Evolutionary conservation across 2,329 filamentous ascomycete species (phyloP).

Genomic region (Metarhizium humberi): DNA sequence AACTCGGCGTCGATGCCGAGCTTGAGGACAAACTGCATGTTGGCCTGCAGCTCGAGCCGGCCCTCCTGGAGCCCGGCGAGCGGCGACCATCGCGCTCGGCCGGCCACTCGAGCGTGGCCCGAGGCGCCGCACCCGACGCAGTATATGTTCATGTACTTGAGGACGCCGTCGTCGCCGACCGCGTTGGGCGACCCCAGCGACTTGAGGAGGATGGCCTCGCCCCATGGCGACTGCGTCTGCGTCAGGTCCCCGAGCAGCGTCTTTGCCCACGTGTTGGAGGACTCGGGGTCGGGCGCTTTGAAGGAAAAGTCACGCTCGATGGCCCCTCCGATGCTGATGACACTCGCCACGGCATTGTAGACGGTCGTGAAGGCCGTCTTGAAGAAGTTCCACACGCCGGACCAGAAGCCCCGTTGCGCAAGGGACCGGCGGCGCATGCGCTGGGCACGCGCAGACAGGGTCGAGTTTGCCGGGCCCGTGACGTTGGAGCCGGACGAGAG

Average conservation of each 20-base stretch:
- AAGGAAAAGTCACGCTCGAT: slow-evolving; percentile 11
- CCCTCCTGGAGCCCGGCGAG: slow-evolving; percentile 14
- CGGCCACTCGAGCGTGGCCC: slow-evolving; percentile 2
- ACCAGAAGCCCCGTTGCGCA: slow-evolving; percentile 6
- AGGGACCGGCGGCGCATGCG: slow-evolving; percentile 2
- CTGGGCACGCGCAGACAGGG: not conserved
- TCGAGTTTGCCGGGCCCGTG: not conserved
- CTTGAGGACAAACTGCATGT: slow-evolving; percentile 16
- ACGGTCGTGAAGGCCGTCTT: not conserved
- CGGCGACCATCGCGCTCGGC: slow-evolving; percentile 5
- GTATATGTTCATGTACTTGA: not conserved
- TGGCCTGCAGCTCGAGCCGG: slow-evolving; percentile 3
- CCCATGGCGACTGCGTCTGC: slow-evolving; percentile 2
- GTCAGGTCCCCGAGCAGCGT: not conserved
- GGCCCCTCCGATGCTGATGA: slow-evolving; percentile 6
- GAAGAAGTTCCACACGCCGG: not conserved
- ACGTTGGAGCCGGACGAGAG: not conserved
- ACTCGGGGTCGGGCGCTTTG: slow-evolving; percentile 11
- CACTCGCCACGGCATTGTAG: slow-evolving; percentile 2
- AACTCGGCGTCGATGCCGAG: slow-evolving; percentile 21
- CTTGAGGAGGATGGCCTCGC: slow-evolving; percentile 2
- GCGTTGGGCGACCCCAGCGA: not conserved
- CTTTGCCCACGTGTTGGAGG: not conserved
- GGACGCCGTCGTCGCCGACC: not conserved
- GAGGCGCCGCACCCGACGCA: slow-evolving; percentile 5